Percentiles rank a stretch among this genome's conserved stretches.
Conservation (phyloP, 768 basidiomycete genomes). For the Obba rivulosa region DNA sequence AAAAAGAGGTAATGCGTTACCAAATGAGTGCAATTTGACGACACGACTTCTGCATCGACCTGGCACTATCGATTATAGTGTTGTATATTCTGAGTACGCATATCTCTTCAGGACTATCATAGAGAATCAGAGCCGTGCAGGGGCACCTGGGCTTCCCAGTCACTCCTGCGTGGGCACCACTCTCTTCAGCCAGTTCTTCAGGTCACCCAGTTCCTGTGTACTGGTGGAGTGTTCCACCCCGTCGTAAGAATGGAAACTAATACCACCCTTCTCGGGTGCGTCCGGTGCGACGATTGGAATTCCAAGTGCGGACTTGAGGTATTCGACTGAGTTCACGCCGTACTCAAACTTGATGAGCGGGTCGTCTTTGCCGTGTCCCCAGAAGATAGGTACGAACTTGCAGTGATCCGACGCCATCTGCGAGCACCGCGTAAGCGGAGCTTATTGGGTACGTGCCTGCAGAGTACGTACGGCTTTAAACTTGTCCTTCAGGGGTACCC, state of each 20-base stretch:
- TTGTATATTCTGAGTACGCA: too few species aligned
- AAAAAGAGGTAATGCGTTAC: too few species aligned
- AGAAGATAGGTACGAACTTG: constrained; percentile 64
- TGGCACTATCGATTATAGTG: too few species aligned
- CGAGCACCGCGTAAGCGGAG: not conserved
- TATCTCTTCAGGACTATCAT: too few species aligned
- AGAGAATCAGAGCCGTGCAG: too few species aligned
- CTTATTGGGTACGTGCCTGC: not conserved
- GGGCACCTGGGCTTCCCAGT: too few species aligned
- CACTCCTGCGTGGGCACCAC: constrained; percentile 34
- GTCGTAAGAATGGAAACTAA: constrained; percentile 63
- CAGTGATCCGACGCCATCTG: constrained; percentile 54
- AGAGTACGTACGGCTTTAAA: constrained; percentile 60
- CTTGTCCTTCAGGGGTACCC: constrained; percentile 64
- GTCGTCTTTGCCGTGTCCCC: constrained; percentile 80
- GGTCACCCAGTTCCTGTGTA: constrained; percentile 60
- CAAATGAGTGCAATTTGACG: too few species aligned
- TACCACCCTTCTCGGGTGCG: constrained; percentile 40
- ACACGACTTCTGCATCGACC: too few species aligned
- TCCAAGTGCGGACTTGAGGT: constrained; percentile 49
- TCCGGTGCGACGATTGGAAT: constrained; percentile 37
- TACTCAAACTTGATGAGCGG: constrained; percentile 59
- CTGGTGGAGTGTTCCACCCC: constrained; percentile 65
- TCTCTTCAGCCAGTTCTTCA: constrained; percentile 65
- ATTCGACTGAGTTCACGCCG: constrained; percentile 49